Percentiles rank a stretch among this genome's conserved stretches.
Conservation (phyloP, 495 filamentous ascomycete genomes). For the Aspergillus sparsus region DNA sequence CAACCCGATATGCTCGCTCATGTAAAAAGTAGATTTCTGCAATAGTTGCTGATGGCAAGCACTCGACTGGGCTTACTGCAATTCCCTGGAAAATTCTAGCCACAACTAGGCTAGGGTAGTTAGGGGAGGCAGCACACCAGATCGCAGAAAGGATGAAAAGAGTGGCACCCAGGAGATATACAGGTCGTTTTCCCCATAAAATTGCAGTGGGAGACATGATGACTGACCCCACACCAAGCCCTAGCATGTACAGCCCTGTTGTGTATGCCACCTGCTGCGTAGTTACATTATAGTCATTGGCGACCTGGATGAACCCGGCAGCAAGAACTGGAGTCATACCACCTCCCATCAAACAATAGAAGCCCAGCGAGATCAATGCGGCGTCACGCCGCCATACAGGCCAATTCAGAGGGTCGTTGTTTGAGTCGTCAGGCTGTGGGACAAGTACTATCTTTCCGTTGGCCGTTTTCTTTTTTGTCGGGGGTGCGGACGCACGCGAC, state of each 20-base stretch:
- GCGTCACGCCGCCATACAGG: slow-evolving; percentile 76
- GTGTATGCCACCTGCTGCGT: slow-evolving; percentile 81
- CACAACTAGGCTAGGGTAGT: slow-evolving; percentile 75
- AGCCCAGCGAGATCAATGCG: slow-evolving; percentile 79
- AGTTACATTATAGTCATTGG: slow-evolving; percentile 66
- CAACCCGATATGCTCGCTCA: slow-evolving; percentile 89
- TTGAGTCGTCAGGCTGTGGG: slow-evolving; percentile 87
- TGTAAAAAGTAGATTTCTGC: slow-evolving; percentile 97
- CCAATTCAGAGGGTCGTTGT: slow-evolving; percentile 96
- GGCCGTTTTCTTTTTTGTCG: slow-evolving; percentile 75
- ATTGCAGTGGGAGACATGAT: slow-evolving; percentile 90
- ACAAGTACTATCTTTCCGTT: slow-evolving; percentile 88
- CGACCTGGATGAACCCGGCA: slow-evolving; percentile 85
- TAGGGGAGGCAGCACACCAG: slow-evolving; percentile 86
- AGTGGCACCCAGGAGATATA: slow-evolving; percentile 78
- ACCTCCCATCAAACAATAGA: slow-evolving; percentile 90
- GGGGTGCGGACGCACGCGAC: slow-evolving; percentile 37
- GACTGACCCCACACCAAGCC: slow-evolving; percentile 81
- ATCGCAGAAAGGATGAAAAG: slow-evolving; percentile 75
- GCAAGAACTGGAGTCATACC: slow-evolving; percentile 91
- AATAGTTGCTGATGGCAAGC: slow-evolving; percentile 89
- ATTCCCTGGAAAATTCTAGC: slow-evolving; percentile 87
- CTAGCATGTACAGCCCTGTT: slow-evolving; percentile 95
- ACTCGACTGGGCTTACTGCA: slow-evolving; percentile 89
- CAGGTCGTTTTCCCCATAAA: slow-evolving; percentile 84